Base-by-base conservation (phyloP, 345 rosid species). In the Chamaenerion angustifolium region DNA sequence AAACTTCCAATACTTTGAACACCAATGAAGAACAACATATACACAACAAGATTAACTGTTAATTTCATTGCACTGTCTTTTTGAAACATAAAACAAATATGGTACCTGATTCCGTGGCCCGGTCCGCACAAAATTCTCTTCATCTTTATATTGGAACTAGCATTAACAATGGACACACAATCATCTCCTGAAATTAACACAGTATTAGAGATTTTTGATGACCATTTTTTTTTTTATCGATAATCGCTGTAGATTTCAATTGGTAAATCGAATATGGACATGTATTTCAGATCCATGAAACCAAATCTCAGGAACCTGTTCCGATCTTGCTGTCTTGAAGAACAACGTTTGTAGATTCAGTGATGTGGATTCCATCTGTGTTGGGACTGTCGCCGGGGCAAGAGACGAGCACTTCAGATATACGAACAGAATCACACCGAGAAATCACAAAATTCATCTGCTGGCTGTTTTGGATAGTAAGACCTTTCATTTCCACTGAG, bases 311-410 rank as follows among this genome's bases (percentile, higher is more conserved):
- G 27, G 27, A 23, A 92, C 98, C 96, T 87, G 96, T 84, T 79
- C 95, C 94, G 51, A 92, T 88, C 76, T 88, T 87, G 81, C 84
- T 63, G 65, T 87, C 88, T 66, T 84, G 86, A 23, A 92, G 64
- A 61, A 70, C 64, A 49, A 92, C 82, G 66, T 83, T 71, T 15
- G 95, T 87, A 0, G 96, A 84, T 31, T 51, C 83, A 14, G 80
- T 82, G 40, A 92, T 76, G 60, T 92, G 98, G 64, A 92, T 82
- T 53, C 96, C 96, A 65, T 92, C 98, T 4, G 96, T 87, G 70
- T 92, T 92, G 31, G 98, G 98, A 67, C 98, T 92, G 62, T 92
- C 90, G 58, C 71, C 94, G 1, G 95, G 96, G 60, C 83, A 67
- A 5, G 88, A 76, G 68, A 92, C 78, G 52, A 63, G 59, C 65